phyloP scores from a whole-genome alignment of 78 protist genomes.

The Corallochytrium limacisporum region DNA sequence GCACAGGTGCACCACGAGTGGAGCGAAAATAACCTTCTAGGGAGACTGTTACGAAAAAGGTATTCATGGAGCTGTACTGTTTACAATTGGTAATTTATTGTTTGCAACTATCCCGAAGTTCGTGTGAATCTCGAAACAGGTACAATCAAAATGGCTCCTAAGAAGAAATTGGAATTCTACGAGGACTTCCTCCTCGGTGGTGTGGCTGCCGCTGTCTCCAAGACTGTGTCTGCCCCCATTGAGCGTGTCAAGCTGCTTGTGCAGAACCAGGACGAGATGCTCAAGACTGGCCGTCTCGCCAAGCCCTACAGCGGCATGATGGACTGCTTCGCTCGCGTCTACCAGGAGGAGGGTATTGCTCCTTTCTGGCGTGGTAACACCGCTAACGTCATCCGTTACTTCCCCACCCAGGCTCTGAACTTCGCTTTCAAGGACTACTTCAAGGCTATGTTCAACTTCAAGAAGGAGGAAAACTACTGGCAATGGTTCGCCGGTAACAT shows the following conservation, averaged over 20 bases:
- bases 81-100: no score
- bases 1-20: no score
- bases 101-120: no score
- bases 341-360: constrained; percentile 75
- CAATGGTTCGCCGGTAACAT: constrained; percentile 65
- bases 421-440: constrained; percentile 91
- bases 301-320: constrained; percentile 76
- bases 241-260: constrained; percentile 93
- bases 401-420: constrained; percentile 97
- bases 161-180: no score
- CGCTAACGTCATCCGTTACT: constrained; percentile 90
- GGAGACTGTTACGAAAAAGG: no score
- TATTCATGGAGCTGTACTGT: no score
- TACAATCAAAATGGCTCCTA: no score
- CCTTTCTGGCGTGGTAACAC: constrained; percentile 86
- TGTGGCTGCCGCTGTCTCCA: constrained; percentile 78
- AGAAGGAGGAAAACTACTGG: constrained; percentile 27
- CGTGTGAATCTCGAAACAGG: no score
- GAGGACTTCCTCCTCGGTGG: no score
- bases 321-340: constrained; percentile 80
- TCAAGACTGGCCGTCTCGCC: constrained; percentile 19
- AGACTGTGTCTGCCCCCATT: constrained; percentile 89
- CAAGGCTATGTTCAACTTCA: constrained; percentile 64
- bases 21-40: no score
- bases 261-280: constrained; percentile 64